A percentile compares a stretch with the other conserved stretches of the same genome.
phyloP scores from a whole-genome alignment of 768 basidiomycete species.

The Tephrocybe sp. region DNA sequence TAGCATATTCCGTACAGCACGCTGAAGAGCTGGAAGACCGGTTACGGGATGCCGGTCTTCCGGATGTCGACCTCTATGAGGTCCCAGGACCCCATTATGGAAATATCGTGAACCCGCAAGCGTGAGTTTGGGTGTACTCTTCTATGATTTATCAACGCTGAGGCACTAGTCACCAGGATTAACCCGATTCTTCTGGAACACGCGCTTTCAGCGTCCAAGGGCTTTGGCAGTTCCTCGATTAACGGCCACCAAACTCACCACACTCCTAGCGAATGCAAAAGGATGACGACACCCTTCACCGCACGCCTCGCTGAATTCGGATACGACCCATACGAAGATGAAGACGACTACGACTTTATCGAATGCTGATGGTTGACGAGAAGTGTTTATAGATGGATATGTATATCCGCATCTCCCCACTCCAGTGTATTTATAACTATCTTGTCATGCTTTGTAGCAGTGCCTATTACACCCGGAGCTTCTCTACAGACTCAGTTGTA shows the following conservation, averaged over 20 bases:
- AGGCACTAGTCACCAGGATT: constrained; percentile 6
- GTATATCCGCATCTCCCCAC: background rate
- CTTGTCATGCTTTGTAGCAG: background rate
- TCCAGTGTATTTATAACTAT: background rate
- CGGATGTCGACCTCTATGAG: constrained; percentile 17
- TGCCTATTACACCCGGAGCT: background rate
- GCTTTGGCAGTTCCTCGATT: background rate
- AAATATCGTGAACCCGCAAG: constrained; percentile 20
- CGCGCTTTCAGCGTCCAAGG: constrained; percentile 10
- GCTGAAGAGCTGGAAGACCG: constrained; percentile 15
- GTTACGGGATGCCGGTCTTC: constrained; percentile 22
- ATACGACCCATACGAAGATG: constrained; percentile 18
- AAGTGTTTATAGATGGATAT: too few species aligned
- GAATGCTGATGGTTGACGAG: background rate
- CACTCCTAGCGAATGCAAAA: constrained; percentile 6
- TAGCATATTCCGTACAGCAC: constrained; percentile 21
- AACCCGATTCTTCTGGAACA: constrained; percentile 19
- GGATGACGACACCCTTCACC: constrained; percentile 19
- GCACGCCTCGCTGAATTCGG: constrained; percentile 15
- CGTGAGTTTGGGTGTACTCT: constrained; percentile 12
- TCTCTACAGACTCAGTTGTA: background rate
- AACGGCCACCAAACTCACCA: background rate
- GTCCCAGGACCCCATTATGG: constrained; percentile 24
- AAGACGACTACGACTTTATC: constrained; percentile 15
- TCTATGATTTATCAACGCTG: background rate